Base-by-base conservation (phyloP, 2,329 filamentous ascomycete species). In the Periconia sp. region DNA sequence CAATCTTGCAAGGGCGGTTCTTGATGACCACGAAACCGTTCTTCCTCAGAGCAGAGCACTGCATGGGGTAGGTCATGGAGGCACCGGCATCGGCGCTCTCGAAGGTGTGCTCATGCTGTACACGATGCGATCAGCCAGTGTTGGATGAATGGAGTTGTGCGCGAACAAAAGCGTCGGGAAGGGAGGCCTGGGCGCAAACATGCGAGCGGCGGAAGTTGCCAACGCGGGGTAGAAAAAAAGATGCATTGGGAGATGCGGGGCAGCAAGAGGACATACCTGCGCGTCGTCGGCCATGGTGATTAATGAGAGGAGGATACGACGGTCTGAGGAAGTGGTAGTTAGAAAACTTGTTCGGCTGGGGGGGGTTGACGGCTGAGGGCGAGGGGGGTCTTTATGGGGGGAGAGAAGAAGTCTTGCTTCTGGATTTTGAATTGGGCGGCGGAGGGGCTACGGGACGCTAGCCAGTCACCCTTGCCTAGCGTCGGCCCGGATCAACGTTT, bases 1-100 rank as follows among this genome's bases (percentile, higher is more conserved):
- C 91, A 74, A 99, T 99, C 90, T 97, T 99, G 92, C 94, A 99
- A 73, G 94, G 95, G 73, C 94, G 94, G 81, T 85, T 82, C 89
- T 99, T 99, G 84, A 99, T 97, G 79, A 93, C 88, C 79, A 99
- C 94, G 85, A 90, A 89, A 68, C 94, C 93, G 88, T 95, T 96
- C 92, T 99, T 97, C 79, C 94, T 90, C 85, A 99, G 86, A 74
- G 95, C 93, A 83, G 95, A 99, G 83, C 94, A 99, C 86, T 99
- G 94, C 91, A 96, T 95, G 72, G 94, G 94, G 84, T 77, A 97
- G 76, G 94, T 99, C 75, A 83, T 76, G 69, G 94, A 97, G 73
- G 94, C 93, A 81, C 94, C 95, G 79, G 95, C 92, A 84, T 97
- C 92, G 84, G 88, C 91, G 80, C 86, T 89, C 69, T 96, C 92